Conservation (phyloP, 495 filamentous ascomycete genomes). For the Ascobolus immersus region DNA sequence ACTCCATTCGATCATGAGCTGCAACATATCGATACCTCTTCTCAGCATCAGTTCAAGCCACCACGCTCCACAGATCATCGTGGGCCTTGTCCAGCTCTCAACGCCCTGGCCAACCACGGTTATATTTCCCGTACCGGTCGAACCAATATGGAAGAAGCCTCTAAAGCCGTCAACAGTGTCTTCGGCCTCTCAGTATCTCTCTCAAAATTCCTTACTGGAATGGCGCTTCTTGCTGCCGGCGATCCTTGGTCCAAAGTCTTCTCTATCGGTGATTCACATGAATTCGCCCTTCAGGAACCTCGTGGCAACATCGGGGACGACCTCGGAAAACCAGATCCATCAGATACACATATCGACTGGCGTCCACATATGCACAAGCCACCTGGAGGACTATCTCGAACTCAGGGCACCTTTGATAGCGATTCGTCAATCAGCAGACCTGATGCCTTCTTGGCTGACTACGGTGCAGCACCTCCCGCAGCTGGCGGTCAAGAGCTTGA, state of each 20-base stretch:
- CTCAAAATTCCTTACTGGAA: neutral
- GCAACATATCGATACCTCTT: neutral
- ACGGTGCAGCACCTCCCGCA: too few species aligned
- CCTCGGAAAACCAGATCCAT: neutral
- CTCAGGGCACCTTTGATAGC: too few species aligned
- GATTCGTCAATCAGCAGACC: too few species aligned
- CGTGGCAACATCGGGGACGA: neutral
- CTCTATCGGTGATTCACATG: constrained; percentile 11
- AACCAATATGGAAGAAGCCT: constrained; percentile 9
- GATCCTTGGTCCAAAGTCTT: constrained; percentile 1
- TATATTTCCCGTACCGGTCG: constrained; percentile 29
- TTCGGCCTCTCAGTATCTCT: constrained; percentile 1
- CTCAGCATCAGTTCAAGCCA: neutral
- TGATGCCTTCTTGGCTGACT: too few species aligned
- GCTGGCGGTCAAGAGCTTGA: too few species aligned
- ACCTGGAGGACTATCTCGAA: too few species aligned
- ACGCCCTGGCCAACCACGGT: constrained; percentile 31
- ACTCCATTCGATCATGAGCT: neutral
- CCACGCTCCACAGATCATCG: constrained; percentile 5
- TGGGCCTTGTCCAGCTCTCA: constrained; percentile 28
- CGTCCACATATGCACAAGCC: constrained; percentile 23
- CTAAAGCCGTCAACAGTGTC: constrained; percentile 14
- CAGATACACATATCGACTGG: neutral
- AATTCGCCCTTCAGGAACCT: constrained; percentile 2
- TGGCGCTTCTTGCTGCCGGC: constrained; percentile 1